These are phyloP conservation scores for Daldinia grandis DNA, from an alignment of 495 filamentous ascomycete genomes.

Conservation along the genomic window DNA sequence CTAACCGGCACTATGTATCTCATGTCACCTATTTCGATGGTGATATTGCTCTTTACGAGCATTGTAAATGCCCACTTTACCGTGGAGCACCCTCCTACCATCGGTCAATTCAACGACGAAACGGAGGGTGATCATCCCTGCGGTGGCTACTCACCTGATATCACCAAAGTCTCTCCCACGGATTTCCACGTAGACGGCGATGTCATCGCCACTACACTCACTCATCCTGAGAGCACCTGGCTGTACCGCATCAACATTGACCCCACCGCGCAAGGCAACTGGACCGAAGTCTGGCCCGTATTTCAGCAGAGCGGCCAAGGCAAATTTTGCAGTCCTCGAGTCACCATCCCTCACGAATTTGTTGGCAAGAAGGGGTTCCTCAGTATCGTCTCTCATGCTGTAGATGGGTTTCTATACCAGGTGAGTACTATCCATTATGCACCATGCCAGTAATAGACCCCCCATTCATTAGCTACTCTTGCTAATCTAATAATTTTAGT, in stretches of 20 bases:
- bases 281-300: constrained; percentile 58
- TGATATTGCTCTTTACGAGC: constrained; percentile 46
- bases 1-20: constrained; percentile 28
- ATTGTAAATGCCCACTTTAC: constrained; percentile 57
- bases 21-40: constrained; percentile 5
- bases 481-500: constrained; percentile 45
- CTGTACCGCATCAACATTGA: constrained; percentile 61
- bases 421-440: constrained; percentile 43
- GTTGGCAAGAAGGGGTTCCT: constrained; percentile 60
- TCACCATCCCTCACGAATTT: constrained; percentile 53
- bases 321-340: constrained; percentile 51
- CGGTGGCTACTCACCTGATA: constrained; percentile 54
- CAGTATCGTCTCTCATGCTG: constrained; percentile 51
- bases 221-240: constrained; percentile 58
- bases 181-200: constrained; percentile 64
- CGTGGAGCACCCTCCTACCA: constrained; percentile 52
- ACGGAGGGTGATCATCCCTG: constrained; percentile 54
- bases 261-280: constrained; percentile 52
- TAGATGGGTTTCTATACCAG: constrained; percentile 62
- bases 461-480: background rate
- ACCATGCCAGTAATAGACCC: no score
- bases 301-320: constrained; percentile 57
- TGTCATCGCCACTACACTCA: constrained; percentile 48
- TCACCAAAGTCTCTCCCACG: constrained; percentile 46
- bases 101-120: constrained; percentile 58